Conservation (phyloP, 2,329 filamentous ascomycete genomes). For the Diaporthe helianthi region DNA sequence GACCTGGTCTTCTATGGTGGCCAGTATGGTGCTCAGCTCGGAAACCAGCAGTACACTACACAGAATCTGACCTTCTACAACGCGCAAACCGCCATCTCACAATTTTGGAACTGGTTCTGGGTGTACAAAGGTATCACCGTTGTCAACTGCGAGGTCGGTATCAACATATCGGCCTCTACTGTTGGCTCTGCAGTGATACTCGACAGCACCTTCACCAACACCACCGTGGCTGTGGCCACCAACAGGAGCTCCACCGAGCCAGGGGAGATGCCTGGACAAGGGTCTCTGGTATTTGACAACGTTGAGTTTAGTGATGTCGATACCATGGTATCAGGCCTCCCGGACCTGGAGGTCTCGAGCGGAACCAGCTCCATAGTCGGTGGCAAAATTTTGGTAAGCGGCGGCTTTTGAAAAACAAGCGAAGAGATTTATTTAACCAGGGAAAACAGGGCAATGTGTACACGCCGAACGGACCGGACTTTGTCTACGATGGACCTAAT, state of each 20-base stretch:
- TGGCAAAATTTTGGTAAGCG: not conserved
- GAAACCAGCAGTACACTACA: constrained; percentile 76
- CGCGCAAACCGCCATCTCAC: constrained; percentile 69
- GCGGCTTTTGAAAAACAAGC: not conserved
- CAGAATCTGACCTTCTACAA: constrained; percentile 71
- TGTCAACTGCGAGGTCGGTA: constrained; percentile 67
- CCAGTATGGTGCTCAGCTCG: constrained; percentile 61
- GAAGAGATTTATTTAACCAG: not conserved
- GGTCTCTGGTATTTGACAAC: constrained; percentile 55
- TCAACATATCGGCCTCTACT: constrained; percentile 69
- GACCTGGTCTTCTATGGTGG: constrained; percentile 77
- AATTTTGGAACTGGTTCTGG: constrained; percentile 81
- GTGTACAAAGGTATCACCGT: constrained; percentile 71
- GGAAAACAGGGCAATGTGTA: constrained; percentile 68
- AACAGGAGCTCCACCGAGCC: constrained; percentile 50
- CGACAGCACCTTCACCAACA: constrained; percentile 74
- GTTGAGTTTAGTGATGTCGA: not conserved
- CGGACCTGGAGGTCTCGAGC: not conserved
- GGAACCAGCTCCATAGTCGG: not conserved
- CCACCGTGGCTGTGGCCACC: constrained; percentile 71
- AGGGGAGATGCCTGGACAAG: constrained; percentile 45
- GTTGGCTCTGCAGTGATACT: constrained; percentile 79
- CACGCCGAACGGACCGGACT: constrained; percentile 50
- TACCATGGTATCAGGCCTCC: not conserved
- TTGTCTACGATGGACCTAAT: constrained; percentile 56